Conservation (phyloP, 257 asterid genomes). For the Gynochthodes officinalis region DNA sequence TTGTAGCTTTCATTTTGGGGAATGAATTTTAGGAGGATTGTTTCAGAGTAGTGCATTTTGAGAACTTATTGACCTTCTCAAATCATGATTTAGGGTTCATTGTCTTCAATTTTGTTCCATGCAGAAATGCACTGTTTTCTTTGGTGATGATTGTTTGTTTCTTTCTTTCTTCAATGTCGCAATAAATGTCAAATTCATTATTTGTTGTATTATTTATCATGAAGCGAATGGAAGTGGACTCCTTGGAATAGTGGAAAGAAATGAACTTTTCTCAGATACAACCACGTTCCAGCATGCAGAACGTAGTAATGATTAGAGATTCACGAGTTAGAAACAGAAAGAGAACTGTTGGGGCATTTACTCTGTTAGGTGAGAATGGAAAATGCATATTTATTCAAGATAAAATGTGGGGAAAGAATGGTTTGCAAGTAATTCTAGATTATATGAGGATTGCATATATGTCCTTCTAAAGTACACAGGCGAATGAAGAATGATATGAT, state of each 20-base stretch:
- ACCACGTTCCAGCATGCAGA: no score
- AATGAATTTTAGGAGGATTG: background rate
- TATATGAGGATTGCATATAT: background rate
- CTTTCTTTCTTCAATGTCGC: background rate
- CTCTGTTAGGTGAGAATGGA: no score
- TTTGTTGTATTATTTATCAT: background rate
- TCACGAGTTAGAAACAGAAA: no score
- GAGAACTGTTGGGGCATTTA: no score
- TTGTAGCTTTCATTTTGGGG: background rate
- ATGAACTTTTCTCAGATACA: no score
- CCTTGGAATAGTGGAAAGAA: background rate
- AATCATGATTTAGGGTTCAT: background rate
- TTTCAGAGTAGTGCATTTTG: background rate
- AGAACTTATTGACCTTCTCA: background rate
- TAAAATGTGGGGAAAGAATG: no score
- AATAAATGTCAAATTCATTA: background rate
- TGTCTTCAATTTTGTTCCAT: background rate
- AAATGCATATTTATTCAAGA: no score
- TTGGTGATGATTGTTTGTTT: background rate
- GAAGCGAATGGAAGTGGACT: no score
- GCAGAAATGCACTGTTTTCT: background rate
- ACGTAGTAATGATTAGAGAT: no score
- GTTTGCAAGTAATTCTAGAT: no score
- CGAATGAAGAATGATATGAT: background rate
- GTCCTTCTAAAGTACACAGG: background rate